Percentiles rank a stretch among this genome's conserved stretches.
Evolutionary conservation across 2,329 filamentous ascomycete species (phyloP).

Genomic region (Bretziella fagacearum): DNA sequence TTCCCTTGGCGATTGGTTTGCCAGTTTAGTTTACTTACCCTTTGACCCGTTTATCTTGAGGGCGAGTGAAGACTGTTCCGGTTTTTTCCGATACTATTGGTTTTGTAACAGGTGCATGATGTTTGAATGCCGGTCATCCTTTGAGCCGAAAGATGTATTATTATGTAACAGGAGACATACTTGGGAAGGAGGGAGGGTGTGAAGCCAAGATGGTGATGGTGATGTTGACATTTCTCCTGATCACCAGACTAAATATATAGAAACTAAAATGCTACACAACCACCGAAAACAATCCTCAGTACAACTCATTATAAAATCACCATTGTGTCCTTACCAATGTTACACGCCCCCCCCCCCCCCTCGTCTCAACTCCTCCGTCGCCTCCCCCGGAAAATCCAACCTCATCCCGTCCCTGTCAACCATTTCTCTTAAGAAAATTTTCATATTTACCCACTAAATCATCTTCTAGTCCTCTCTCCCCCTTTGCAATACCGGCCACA

Average conservation of each 20-base stretch:
- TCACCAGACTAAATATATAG: neutral
- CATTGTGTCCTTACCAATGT: neutral
- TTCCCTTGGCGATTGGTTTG: neutral
- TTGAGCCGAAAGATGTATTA: slow-evolving; percentile 1
- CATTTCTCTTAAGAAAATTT: neutral
- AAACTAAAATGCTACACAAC: neutral
- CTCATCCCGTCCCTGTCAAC: neutral
- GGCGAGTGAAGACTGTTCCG: neutral
- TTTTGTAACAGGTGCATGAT: neutral
- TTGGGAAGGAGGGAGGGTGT: too few species aligned
- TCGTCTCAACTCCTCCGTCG: neutral
- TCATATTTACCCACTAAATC: neutral
- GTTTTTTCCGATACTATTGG: neutral
- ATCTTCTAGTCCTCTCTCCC: neutral
- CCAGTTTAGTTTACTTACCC: neutral
- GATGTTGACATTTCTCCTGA: too few species aligned
- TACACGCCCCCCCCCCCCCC: neutral
- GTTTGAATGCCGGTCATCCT: neutral
- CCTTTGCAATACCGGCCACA: too few species aligned
- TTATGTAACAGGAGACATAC: neutral
- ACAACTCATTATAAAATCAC: neutral
- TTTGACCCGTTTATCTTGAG: neutral
- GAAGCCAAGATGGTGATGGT: too few species aligned
- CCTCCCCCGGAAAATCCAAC: slow-evolving; percentile 5
- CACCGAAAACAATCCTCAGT: neutral